Base-by-base conservation (phyloP, 768 basidiomycete species). In the Tylopilus sp. region DNA sequence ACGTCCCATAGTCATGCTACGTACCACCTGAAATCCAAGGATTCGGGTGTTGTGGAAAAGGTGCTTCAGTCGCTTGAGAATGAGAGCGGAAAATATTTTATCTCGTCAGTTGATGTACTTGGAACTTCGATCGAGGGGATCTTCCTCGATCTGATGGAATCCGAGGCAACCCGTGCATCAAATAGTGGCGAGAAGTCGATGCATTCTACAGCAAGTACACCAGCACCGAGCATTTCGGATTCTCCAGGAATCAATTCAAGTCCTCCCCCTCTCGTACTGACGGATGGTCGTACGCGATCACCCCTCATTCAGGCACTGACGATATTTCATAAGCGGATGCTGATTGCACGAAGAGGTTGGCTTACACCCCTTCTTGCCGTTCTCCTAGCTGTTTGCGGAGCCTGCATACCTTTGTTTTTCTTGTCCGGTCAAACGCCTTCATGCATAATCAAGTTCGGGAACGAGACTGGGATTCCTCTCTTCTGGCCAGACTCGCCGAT, bases 81-180 rank as follows among this genome's bases (percentile, higher is more conserved):
- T 0, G 74, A 82, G 31, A 72, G 70, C 33, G 58, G 50, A 9
- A 54, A 58, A 0, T 72, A 75, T 38, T 53, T 64, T 10, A 72
- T 88, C 33, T 61, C 62, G 0, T 82, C 81, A 0, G 87, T 85
- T 60, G 85, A 89, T 50, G 76, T 89, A 22, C 69, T 86, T 21
- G 84, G 86, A 11, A 85, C 88, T 1, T 82, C 87, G 9, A 85
- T 92, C 36, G 89, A 92, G 66, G 87, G 90, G 52, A 86, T 92
- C 41, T 92, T 92, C 72, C 75, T 92, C 19, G 76, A 79, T 36
- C 69, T 92, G 17, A 89, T 90, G 86, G 68, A 68, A 43, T 72
- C 76, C 4, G 62, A 66, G 48, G 41, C 17, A 31, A 25, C 14
- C 1, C 50, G 37, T 22, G 60, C 43, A 2, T 41, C 30, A 16